Evolutionary conservation across 345 rosid genomes (phyloP).

Genomic region (rapeseed (Brassica napus)): DNA sequence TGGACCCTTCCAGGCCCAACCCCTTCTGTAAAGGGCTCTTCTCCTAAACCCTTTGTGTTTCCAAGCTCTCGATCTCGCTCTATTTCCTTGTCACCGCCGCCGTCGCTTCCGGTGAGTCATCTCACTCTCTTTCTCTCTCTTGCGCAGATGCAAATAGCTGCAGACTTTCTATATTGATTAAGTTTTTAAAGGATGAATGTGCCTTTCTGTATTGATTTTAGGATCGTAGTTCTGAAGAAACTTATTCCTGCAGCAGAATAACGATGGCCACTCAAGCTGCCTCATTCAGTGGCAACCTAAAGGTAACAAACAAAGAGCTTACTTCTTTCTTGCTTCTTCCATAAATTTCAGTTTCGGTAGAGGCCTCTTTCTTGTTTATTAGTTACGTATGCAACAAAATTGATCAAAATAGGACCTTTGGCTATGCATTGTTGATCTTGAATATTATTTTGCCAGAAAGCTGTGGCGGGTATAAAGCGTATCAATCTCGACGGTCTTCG

Average conservation of each 20-base stretch:
- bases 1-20: neutral
- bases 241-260: neutral
- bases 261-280: neutral
- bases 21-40: neutral
- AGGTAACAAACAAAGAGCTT: neutral
- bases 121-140: neutral
- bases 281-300: neutral
- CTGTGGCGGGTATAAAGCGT: constrained; percentile 86
- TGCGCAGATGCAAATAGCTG: neutral
- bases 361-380: neutral
- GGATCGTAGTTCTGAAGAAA: neutral
- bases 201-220: neutral
- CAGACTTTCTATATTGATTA: neutral
- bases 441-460: constrained; percentile 65
- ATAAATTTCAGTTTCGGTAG: neutral
- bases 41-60: neutral
- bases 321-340: neutral
- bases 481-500: constrained; percentile 91
- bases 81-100: neutral
- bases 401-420: neutral
- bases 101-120: neutral
- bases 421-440: neutral
- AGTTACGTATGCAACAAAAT: neutral
- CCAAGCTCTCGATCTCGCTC: neutral
- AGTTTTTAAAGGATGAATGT: neutral